Base-by-base conservation (phyloP, 805 yeast species). In the Candida koratica region DNA sequence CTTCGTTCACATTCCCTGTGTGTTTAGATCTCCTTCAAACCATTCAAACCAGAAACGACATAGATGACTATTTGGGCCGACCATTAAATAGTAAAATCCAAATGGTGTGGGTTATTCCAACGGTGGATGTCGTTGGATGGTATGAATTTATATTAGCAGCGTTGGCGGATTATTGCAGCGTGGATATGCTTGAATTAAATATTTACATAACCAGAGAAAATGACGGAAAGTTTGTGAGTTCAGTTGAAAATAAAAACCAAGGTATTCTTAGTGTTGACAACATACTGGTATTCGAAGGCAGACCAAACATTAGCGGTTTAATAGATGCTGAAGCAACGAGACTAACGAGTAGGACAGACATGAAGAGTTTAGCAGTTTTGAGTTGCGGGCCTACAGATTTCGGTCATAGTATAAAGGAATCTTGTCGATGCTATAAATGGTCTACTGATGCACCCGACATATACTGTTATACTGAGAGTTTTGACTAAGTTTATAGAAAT, bases 1-100 rank as follows among this genome's bases (percentile, higher is more conserved):
- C 64, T 5, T 60, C 77, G 1, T 71, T 66, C 47, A 55, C 61
- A 1, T 58, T 71, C 33, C 76, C 77, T 1, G 60, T 69, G 1
- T 69, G 71, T 6, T 47, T 71, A 24, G 69, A 67, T 28, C 50
- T 69, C 25, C 43, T 71, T 16, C 42, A 55, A 27, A 46, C 53
- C 4, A 50, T 66, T 12, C 38, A 54, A 33, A 22, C 23, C 9
- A 51, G 59, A 34, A 56, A 63, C 15, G 38, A 34, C 1, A 47
- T 26, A 0, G 49, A 47, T 4, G 73, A 68, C 34, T 63, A 28
- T 41, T 43, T 63, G 23, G 50, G 52, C 24, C 53, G 73, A 24
- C 69, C 71, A 1, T 30, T 37, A 6, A 29, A 37, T 7, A 42
- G 61, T 1, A 27, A 26, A 3, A 48, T 69, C 9, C 46, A 52